Base-by-base conservation (phyloP, 2,329 filamentous ascomycete genomes). In the Didymella sp. region DNA sequence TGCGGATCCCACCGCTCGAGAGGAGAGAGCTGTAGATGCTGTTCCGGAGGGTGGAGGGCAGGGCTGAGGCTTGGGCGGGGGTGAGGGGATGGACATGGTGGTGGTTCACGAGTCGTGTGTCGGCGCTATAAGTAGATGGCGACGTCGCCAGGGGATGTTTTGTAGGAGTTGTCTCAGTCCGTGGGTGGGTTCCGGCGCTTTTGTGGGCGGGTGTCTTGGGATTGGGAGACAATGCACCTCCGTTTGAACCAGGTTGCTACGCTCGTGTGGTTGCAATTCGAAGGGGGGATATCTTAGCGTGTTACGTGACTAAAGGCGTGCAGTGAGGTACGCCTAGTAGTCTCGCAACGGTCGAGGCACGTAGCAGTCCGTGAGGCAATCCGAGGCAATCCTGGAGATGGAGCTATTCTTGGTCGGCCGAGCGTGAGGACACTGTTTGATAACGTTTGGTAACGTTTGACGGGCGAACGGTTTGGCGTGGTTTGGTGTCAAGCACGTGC, bases 1-100 rank as follows among this genome's bases (percentile, higher is more conserved):
- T 80, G 66, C 81, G 79, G 62, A 87, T 81, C 51, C 81, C 80
- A 66, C 77, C 76, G 43, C 77, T 73, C 30, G 77, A 77, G 59
- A 79, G 77, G 37, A 86, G 81, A 38, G 79, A 77, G 40, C 73
- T 67, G 57, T 78, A 79, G 69, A 82, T 76, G 57, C 67, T 67
- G 65, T 75, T 75, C 68, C 79, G 78, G 2, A 78, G 62, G 50
- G 71, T 57, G 51, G 59, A 70, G 64, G 74, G 72, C 67, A 80
- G 68, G 74, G 69, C 69, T 69, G 76, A 72, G 55, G 80, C 74
- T 60, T 73, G 72, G 59, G 72, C 71, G 60, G 70, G 70, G 37
- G 67, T 61, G 43, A 76, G 55, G 56, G 52, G 60, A 75, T 52
- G 54, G 65, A 58, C 51, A 63, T 66, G 35, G 56, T 33, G 55